phyloP scores from a whole-genome alignment of 768 basidiomycete genomes.

The Lepiota brunneoincarnata region DNA sequence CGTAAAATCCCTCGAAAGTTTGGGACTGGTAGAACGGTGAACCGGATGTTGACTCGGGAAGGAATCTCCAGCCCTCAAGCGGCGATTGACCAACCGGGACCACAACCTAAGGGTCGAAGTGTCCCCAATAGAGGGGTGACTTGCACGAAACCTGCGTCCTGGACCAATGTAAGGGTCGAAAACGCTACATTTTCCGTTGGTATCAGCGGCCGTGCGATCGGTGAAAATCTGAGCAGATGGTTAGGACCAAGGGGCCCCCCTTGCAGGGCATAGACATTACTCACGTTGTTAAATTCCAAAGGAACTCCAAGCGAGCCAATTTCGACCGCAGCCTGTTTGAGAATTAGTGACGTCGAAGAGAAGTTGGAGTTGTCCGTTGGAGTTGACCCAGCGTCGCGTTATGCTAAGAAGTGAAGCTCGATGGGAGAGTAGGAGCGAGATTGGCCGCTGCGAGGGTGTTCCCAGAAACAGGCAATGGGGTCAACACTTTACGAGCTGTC shows the following conservation, averaged over 20 bases:
- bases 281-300: constrained; percentile 55
- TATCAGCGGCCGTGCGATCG: constrained; percentile 46
- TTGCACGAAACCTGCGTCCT: constrained; percentile 54
- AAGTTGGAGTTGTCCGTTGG: constrained; percentile 39
- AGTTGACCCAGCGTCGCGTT: constrained; percentile 49
- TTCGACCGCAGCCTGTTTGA: constrained; percentile 43
- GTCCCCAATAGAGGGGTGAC: constrained; percentile 53
- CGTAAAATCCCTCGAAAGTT: constrained; percentile 57
- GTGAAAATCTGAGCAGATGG: constrained; percentile 48
- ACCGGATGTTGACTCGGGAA: constrained; percentile 44
- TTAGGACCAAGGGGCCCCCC: background rate
- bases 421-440: constrained; percentile 46
- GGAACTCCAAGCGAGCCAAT: constrained; percentile 53
- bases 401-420: constrained; percentile 43
- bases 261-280: constrained; percentile 13
- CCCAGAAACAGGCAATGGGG: constrained; percentile 35
- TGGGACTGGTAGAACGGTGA: constrained; percentile 54
- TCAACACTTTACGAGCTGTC: constrained; percentile 36
- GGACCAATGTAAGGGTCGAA: constrained; percentile 58
- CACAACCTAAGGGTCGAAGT: constrained; percentile 48
- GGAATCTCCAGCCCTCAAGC: constrained; percentile 59
- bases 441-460: constrained; percentile 47
- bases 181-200: constrained; percentile 49
- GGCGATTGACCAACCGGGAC: constrained; percentile 43
- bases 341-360: constrained; percentile 50